phyloP scores from a whole-genome alignment of 106 monocot genomes.

The Dendrobium nobile region DNA sequence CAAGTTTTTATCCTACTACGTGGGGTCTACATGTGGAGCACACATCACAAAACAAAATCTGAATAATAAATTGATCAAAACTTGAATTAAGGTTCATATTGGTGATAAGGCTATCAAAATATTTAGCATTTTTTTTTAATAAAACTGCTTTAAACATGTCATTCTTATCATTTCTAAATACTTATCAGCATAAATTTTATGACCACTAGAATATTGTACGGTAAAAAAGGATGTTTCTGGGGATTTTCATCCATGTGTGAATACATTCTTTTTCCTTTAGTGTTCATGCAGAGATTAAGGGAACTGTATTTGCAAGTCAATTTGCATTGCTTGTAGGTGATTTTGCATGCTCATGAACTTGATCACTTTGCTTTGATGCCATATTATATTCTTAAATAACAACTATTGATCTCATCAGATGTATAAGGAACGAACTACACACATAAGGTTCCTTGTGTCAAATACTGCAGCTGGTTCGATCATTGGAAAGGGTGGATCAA shows the following conservation, averaged over 20 bases:
- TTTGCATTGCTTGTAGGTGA: neutral
- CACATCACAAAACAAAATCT: neutral
- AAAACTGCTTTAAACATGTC: neutral
- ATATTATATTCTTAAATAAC: neutral
- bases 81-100: conserved; percentile 1
- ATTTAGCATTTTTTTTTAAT: neutral
- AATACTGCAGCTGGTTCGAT: conserved; percentile 93
- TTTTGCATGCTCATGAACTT: neutral
- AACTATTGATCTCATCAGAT: conserved; percentile 27
- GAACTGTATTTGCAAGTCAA: neutral
- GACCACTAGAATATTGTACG: neutral
- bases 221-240: neutral
- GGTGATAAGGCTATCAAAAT: neutral
- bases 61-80: neutral
- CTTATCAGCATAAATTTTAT: neutral
- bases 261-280: neutral
- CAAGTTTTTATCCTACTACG: no score
- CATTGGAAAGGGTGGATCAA: conserved; percentile 96
- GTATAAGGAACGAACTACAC: conserved; percentile 69
- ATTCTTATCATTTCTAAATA: neutral
- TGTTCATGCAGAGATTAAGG: neutral
- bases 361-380: neutral
- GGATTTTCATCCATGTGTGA: neutral
- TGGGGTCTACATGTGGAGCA: neutral
- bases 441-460: conserved; percentile 85